Evolutionary conservation across 305 asterid species (phyloP).

Genomic region (Caryopteris hybrid): DNA sequence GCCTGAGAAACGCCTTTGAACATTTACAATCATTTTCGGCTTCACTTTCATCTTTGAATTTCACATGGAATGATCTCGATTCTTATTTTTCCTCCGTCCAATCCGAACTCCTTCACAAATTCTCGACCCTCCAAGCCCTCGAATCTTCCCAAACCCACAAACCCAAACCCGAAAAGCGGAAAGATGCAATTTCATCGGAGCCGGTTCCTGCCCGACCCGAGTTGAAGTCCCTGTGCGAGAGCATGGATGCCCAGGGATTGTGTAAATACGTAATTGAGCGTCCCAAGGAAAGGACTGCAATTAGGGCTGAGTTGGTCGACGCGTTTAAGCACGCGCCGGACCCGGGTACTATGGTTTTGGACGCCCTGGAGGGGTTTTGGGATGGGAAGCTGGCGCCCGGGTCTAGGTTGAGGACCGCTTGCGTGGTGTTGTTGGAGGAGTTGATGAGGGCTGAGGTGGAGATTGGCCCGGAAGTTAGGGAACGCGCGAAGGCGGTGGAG

Average conservation of each 20-base stretch:
- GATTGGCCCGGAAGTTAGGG: slow-evolving; percentile 33
- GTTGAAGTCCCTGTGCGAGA: slow-evolving; percentile 43
- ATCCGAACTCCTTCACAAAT: slow-evolving; percentile 37
- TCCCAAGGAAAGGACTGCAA: slow-evolving; percentile 43
- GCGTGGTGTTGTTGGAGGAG: slow-evolving; percentile 55
- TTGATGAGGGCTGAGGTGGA: slow-evolving; percentile 41
- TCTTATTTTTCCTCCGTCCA: slow-evolving; percentile 40
- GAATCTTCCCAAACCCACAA: slow-evolving; percentile 14
- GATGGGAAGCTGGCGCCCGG: slow-evolving; percentile 12
- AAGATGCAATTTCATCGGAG: slow-evolving; percentile 9
- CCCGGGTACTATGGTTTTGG: slow-evolving; percentile 46
- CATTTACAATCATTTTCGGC: slow-evolving; percentile 32
- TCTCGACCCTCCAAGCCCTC: slow-evolving; percentile 37
- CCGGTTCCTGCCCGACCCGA: slow-evolving; percentile 45
- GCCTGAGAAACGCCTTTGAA: slow-evolving; percentile 34
- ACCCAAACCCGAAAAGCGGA: slow-evolving; percentile 9
- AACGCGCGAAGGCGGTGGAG: slow-evolving; percentile 38
- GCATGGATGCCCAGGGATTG: slow-evolving; percentile 54
- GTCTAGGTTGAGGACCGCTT: slow-evolving; percentile 34
- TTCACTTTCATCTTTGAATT: slow-evolving; percentile 24
- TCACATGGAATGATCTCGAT: slow-evolving; percentile 55
- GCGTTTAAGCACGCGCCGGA: slow-evolving; percentile 54
- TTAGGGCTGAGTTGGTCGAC: slow-evolving; percentile 48
- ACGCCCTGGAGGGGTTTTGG: slow-evolving; percentile 46
- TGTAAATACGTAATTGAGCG: slow-evolving; percentile 43